Percentiles rank a stretch among this genome's conserved stretches.
These are phyloP conservation scores for Tolypocladium guangdongense DNA, from an alignment of 2,329 filamentous ascomycete species.

Conservation along the genomic window DNA sequence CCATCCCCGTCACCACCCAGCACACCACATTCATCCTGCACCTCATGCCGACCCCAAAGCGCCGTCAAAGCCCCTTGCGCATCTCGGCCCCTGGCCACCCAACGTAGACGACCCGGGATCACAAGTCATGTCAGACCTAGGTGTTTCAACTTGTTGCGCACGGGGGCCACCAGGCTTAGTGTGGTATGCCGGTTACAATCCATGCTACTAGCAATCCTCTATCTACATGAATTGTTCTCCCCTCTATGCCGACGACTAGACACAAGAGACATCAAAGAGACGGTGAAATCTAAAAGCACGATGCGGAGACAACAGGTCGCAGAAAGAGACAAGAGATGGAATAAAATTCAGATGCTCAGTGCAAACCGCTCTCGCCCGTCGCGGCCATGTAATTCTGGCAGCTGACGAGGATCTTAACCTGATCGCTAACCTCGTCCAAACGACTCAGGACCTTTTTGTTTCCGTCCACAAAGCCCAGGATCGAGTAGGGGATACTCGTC, in stretches of 20 bases:
- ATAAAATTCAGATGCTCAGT: background rate
- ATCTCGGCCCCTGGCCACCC: background rate
- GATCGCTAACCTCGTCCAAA: slow-evolving; percentile 67
- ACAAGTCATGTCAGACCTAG: too few relatives aligned
- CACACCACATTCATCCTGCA: background rate
- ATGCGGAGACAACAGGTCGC: background rate
- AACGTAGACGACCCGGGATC: background rate
- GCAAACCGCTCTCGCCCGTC: background rate
- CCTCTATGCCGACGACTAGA: background rate
- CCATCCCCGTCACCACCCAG: too few relatives aligned
- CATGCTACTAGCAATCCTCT: background rate
- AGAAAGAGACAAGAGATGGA: too few relatives aligned
- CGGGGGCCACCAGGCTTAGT: too few relatives aligned
- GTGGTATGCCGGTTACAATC: too few relatives aligned
- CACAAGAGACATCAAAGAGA: background rate
- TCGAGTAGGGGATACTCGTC: slow-evolving; percentile 71
- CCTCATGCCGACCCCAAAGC: background rate
- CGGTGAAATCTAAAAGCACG: background rate
- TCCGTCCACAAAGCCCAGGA: slow-evolving; percentile 75
- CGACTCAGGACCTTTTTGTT: slow-evolving; percentile 71
- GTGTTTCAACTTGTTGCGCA: too few relatives aligned
- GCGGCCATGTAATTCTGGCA: slow-evolving; percentile 38
- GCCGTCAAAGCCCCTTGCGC: background rate
- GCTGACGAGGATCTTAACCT: slow-evolving; percentile 66
- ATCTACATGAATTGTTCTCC: background rate